phyloP scores from a whole-genome alignment of 257 asterid species.

The Buddleja alternifolia region DNA sequence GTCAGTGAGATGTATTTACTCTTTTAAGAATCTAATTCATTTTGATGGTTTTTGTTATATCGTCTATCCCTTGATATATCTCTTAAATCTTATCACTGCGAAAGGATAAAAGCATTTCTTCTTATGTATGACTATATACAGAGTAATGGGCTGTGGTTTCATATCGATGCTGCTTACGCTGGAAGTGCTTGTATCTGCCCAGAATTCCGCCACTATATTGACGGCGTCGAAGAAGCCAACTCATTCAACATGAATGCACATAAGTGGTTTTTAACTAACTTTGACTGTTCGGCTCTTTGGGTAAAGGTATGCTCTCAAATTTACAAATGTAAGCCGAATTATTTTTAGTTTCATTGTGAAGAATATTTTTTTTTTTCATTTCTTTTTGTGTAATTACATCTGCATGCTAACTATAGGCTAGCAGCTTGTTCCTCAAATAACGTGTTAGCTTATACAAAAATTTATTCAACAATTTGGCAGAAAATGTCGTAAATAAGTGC shows the following conservation, averaged over 20 bases:
- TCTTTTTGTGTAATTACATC: neutral
- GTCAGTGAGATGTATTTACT: neutral
- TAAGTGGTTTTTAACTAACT: conserved; percentile 96
- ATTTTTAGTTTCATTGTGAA: neutral
- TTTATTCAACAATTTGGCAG: neutral
- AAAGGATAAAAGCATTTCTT: conserved; percentile 20
- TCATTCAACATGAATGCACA: conserved; percentile 98
- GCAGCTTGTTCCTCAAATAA: conserved; percentile 3
- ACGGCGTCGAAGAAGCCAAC: conserved; percentile 84
- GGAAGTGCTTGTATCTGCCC: conserved; percentile 98
- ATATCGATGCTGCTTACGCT: conserved; percentile 98
- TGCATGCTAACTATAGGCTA: too few relatives aligned
- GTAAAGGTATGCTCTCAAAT: conserved; percentile 67
- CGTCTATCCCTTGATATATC: conserved; percentile 3
- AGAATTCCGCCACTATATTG: conserved; percentile 69
- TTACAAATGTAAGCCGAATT: conserved; percentile 14
- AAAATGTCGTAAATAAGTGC: neutral
- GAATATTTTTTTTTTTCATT: neutral
- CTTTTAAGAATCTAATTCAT: neutral
- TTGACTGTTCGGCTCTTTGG: conserved; percentile 96
- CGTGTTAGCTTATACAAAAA: neutral
- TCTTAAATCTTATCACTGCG: neutral
- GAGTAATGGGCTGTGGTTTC: conserved; percentile 85
- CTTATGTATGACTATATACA: conserved; percentile 38
- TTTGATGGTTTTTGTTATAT: conserved; percentile 3